These are phyloP conservation scores for Fusarium austroafricanum DNA, from an alignment of 2,329 filamentous ascomycete genomes.

Conservation along the genomic window DNA sequence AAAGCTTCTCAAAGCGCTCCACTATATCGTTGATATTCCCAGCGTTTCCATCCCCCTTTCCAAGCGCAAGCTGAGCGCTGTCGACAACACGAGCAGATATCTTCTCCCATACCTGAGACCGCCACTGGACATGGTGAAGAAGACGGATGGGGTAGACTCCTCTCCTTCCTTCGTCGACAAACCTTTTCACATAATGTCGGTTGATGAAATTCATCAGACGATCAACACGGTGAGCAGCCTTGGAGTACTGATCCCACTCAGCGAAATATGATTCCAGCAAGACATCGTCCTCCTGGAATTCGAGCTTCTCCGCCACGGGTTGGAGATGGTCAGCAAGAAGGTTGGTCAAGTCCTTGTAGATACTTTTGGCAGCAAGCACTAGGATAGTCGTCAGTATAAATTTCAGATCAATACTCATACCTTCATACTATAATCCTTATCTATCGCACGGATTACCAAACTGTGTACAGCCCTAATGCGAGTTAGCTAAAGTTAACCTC, in stretches of 20 bases:
- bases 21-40: background rate
- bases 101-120: background rate
- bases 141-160: background rate
- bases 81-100: background rate
- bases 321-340: background rate
- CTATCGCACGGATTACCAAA: background rate
- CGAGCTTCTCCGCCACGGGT: background rate
- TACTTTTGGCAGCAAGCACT: background rate
- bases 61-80: background rate
- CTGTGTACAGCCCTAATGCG: background rate
- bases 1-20: background rate
- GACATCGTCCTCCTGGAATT: background rate
- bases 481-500: background rate
- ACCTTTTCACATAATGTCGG: background rate
- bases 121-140: conserved; percentile 2
- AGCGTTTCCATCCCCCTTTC: background rate
- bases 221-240: background rate
- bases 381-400: too few species aligned
- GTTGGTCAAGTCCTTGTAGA: background rate
- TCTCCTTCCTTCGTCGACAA: background rate
- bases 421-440: background rate
- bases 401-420: too few species aligned
- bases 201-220: background rate
- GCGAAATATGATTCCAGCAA: background rate
- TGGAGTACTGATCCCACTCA: background rate